Evolutionary conservation across 495 filamentous ascomycete genomes (phyloP).

Genomic region (Lasiosphaeria miniovina): DNA sequence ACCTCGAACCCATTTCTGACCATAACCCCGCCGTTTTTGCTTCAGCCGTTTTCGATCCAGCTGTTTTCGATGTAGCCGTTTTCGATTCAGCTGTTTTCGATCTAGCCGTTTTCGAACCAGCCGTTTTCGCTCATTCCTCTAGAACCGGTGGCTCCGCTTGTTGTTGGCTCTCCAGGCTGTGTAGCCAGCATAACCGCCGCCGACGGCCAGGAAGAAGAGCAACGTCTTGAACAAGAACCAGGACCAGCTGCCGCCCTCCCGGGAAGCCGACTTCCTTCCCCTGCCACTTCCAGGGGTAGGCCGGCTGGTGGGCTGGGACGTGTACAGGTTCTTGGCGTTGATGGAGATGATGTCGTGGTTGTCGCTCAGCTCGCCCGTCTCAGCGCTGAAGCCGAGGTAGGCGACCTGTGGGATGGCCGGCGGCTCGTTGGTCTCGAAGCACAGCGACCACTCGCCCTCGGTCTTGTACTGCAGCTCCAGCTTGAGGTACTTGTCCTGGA

Average conservation of each 20-base stretch:
- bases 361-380: conserved; percentile 94
- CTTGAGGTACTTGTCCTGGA: conserved; percentile 89
- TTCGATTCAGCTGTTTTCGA: not conserved
- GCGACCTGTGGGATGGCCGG: conserved; percentile 83
- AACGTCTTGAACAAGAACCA: conserved; percentile 91
- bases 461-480: conserved; percentile 92
- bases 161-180: conserved; percentile 71
- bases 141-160: conserved; percentile 78
- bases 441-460: conserved; percentile 82
- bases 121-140: conserved; percentile 15
- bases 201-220: conserved; percentile 66
- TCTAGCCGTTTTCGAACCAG: not conserved
- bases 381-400: conserved; percentile 92
- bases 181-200: conserved; percentile 77
- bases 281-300: conserved; percentile 40
- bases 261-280: conserved; percentile 32
- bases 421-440: conserved; percentile 72
- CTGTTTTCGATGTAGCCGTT: not conserved
- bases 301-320: conserved; percentile 46
- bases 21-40: not conserved
- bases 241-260: conserved; percentile 67
- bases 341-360: conserved; percentile 97
- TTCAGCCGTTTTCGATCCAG: not conserved
- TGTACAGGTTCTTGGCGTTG: conserved; percentile 84
- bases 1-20: too few species aligned